Evolutionary conservation across 106 monocot species (phyloP).

Genomic region (Ottelia alismoides): DNA sequence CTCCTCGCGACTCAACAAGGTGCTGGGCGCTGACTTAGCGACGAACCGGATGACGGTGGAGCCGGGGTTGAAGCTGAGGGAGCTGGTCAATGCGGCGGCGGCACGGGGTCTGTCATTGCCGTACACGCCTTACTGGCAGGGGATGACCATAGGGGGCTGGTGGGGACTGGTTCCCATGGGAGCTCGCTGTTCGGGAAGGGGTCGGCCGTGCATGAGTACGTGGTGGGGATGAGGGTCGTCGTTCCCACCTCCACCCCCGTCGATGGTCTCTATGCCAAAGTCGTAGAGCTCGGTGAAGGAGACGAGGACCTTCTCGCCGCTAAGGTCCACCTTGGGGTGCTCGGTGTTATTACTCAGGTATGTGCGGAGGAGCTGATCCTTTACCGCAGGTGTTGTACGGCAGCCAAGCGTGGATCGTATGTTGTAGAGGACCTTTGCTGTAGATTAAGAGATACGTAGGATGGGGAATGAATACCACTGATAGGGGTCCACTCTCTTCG

Average conservation of each 20-base stretch:
- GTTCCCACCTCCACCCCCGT: neutral
- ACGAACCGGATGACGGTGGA: constrained; percentile 10
- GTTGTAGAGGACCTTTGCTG: no score
- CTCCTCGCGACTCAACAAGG: constrained; percentile 3
- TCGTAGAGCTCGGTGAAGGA: constrained; percentile 7
- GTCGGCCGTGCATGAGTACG: constrained; percentile 17
- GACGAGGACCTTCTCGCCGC: constrained; percentile 15
- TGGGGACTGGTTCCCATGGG: constrained; percentile 13
- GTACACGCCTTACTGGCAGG: constrained; percentile 19
- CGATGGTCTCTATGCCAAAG: neutral
- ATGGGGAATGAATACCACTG: no score
- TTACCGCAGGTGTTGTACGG: no score
- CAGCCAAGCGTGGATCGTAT: no score
- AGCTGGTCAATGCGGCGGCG: constrained; percentile 13
- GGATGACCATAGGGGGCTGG: constrained; percentile 15
- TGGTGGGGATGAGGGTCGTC: constrained; percentile 15
- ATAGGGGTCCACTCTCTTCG: no score
- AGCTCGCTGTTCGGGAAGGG: constrained; percentile 23
- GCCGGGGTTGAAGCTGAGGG: constrained; percentile 9
- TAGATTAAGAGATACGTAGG: no score
- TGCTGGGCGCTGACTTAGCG: constrained; percentile 5
- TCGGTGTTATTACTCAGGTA: constrained; percentile 20
- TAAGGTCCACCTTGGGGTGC: constrained; percentile 17
- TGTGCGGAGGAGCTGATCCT: no score
- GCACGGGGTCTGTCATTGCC: constrained; percentile 13